Evolutionary conservation across 2,329 filamentous ascomycete genomes (phyloP), one percentile per base, ranked within the genome.

Genomic region (Raffaelea arxii): DNA sequence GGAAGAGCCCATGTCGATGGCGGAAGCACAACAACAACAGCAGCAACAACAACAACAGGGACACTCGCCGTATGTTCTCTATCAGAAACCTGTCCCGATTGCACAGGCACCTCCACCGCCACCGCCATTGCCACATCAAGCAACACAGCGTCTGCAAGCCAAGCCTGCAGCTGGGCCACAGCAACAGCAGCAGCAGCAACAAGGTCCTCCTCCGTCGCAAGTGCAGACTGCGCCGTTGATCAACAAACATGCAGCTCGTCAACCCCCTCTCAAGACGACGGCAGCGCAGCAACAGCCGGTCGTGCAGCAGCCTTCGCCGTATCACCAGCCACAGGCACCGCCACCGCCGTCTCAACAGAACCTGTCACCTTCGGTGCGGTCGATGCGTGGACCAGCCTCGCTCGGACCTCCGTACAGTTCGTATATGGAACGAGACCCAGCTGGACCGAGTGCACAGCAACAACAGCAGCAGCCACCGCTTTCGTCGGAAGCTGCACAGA

Each of bases 301-400:
- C 12, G 38, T 46, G 24, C 41, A 25, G 25, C 48, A 25, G 5
- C 21, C 41, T 3, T 4, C n/a, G 3, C 27, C 40, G 14, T 46
- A 49, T 37, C 43, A 37, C 22, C 46, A 48, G n/a, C 32, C 11
- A 19, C 45, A 37, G 40, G 37, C 41, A 27, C 41, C 37, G 25
- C 27, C 24, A 27, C 60, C 58, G 35, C 3, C 59, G 62, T 43
- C n/a, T 25, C 56, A 66, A 7, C 71, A 70, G 49, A 59, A 64
- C 40, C 71, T 73, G 64, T 76, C 73, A 10, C 74, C 73, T 3
- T 56, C 56, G 37, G 52, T 60, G 43, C 66, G 68, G 24, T 25
- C 47, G 30, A 45, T 30, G 23, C 36, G 50, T 18, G 50, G 45
- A 12, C 45, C 37, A 32, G 14, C 44, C 12, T 38, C 40, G n/a